Evolutionary conservation across 108 stramenopile genomes (phyloP).

Genomic region (Nannochloropsis oceanica): DNA sequence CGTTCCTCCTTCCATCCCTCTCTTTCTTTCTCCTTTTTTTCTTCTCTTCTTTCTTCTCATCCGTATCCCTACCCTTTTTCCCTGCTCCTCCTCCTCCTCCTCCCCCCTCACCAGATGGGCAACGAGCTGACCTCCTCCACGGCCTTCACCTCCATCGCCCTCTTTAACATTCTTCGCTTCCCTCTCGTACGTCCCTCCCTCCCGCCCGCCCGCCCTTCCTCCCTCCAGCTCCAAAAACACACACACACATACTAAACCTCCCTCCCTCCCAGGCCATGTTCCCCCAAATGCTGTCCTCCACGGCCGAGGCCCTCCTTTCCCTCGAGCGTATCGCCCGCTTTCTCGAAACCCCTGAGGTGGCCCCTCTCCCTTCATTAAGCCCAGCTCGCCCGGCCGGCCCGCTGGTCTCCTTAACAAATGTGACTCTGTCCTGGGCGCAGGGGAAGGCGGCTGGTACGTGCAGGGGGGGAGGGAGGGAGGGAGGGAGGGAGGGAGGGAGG

Average conservation of each 20-base stretch:
- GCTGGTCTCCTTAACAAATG: constrained; percentile 36
- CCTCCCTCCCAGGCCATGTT: constrained; percentile 37
- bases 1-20: background rate
- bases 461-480: background rate
- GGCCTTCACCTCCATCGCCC: constrained; percentile 62
- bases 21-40: background rate
- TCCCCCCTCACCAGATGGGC: constrained; percentile 31
- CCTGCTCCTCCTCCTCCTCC: background rate
- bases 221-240: background rate
- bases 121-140: constrained; percentile 51
- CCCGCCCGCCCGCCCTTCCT: background rate
- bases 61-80: background rate
- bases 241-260: too few relatives aligned
- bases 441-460: background rate
- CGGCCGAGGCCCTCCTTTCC: constrained; percentile 69
- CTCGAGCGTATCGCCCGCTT: constrained; percentile 55
- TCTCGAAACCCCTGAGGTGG: constrained; percentile 52
- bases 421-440: constrained; percentile 40
- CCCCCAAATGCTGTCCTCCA: constrained; percentile 60
- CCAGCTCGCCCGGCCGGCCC: background rate
- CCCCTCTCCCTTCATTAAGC: background rate
- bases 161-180: constrained; percentile 83
- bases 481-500: background rate
- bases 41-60: background rate
- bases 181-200: constrained; percentile 50